Conservation (phyloP, 768 basidiomycete genomes). For the Rubroboletus pulcherrimus region DNA sequence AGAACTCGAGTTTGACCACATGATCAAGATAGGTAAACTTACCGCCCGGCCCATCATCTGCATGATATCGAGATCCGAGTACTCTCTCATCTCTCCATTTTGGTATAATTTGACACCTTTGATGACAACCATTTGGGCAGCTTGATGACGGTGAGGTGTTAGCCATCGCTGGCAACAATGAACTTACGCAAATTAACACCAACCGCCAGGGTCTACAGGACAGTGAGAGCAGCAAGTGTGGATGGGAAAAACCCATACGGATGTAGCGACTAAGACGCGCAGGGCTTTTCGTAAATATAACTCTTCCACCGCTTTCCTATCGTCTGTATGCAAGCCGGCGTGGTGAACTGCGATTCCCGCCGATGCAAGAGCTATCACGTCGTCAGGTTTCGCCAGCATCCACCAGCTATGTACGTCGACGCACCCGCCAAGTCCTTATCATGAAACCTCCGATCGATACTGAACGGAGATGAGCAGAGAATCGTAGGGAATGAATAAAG, state of each 20-base stretch:
- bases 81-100: constrained; percentile 67
- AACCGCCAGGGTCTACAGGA: constrained; percentile 82
- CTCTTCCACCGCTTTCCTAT: constrained; percentile 71
- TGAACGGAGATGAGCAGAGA: constrained; percentile 26
- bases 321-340: constrained; percentile 74
- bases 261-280: constrained; percentile 75
- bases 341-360: constrained; percentile 89
- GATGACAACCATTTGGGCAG: constrained; percentile 91
- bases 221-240: constrained; percentile 3
- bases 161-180: background rate
- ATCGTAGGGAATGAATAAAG: background rate
- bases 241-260: constrained; percentile 45
- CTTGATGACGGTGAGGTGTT: constrained; percentile 34
- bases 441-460: constrained; percentile 53
- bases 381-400: constrained; percentile 3
- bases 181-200: constrained; percentile 89
- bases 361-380: constrained; percentile 51
- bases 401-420: background rate
- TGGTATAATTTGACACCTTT: constrained; percentile 84
- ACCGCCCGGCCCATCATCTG: constrained; percentile 97
- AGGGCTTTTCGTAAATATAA: constrained; percentile 63
- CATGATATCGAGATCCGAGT: constrained; percentile 88
- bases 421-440: constrained; percentile 63
- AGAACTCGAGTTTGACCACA: background rate
- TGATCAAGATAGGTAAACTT: constrained; percentile 21